Conservation (phyloP, 2,329 filamentous ascomycete genomes). For the Cryphonectria naterciae region DNA sequence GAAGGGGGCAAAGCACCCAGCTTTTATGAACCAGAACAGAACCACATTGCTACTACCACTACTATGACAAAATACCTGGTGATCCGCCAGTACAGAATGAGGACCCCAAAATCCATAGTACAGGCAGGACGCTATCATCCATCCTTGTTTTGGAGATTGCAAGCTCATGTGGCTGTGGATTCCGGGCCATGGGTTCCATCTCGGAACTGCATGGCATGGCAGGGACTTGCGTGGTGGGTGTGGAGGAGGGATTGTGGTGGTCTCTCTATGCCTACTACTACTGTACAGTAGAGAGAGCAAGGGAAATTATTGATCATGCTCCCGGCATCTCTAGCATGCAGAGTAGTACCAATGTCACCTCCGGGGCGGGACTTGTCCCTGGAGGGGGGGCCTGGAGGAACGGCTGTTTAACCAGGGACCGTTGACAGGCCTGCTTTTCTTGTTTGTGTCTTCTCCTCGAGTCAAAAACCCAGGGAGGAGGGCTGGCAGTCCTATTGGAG, state of each 20-base stretch:
- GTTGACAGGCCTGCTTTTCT: background rate
- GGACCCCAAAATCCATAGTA: background rate
- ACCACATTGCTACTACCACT: background rate
- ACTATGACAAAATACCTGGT: background rate
- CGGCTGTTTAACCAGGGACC: background rate
- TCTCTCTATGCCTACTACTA: background rate
- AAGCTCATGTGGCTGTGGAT: conserved; percentile 6
- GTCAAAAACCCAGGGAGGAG: too few relatives aligned
- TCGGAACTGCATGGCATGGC: background rate
- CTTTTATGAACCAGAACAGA: conserved; percentile 4
- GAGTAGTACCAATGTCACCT: conserved; percentile 8
- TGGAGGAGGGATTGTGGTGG: background rate
- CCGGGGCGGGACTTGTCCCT: background rate
- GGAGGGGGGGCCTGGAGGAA: background rate
- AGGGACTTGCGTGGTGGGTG: background rate
- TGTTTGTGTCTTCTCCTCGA: background rate
- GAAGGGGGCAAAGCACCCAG: background rate
- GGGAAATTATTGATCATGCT: conserved; percentile 11
- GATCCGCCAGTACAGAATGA: background rate
- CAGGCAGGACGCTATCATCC: background rate
- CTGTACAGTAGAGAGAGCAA: background rate
- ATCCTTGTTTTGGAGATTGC: background rate
- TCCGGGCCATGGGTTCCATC: background rate
- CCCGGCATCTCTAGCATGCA: conserved; percentile 4
- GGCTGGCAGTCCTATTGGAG: conserved; percentile 8